Percentiles rank a stretch among this genome's conserved stretches.
These are phyloP conservation scores for Eimeria necatrix DNA, from an alignment of 169 alveolate genomes.

Conservation along the genomic window DNA sequence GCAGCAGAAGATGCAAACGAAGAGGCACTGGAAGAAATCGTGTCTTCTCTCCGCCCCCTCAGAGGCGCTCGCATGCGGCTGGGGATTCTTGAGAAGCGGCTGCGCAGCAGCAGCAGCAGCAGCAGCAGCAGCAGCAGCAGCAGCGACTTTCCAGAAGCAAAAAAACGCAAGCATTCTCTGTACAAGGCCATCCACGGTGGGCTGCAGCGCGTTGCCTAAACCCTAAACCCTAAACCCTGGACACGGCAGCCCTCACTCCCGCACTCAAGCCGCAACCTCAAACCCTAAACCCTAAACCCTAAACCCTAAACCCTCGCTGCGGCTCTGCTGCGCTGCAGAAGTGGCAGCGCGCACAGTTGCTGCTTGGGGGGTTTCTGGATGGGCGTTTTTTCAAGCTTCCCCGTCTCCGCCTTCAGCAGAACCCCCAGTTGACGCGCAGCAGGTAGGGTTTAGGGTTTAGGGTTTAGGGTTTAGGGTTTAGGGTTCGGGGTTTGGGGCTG, in stretches of 20 bases:
- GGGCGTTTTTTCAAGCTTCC: constrained; percentile 8
- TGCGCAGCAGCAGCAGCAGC: not conserved
- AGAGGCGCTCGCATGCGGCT: not conserved
- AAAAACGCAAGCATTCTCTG: not conserved
- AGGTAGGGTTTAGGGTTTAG: constrained; percentile 18
- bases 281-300: not conserved
- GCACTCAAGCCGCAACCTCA: too few species aligned
- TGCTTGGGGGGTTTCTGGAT: constrained; percentile 10
- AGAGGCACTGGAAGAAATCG: constrained; percentile 3
- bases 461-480: not conserved
- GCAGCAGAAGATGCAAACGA: not conserved
- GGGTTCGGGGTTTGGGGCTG: not conserved
- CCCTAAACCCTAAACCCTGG: too few species aligned
- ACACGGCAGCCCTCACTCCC: too few species aligned
- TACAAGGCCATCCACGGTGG: constrained; percentile 18
- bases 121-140: constrained; percentile 40
- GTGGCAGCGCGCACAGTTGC: constrained; percentile 7
- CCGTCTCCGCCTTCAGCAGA: constrained; percentile 36
- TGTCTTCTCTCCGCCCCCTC: not conserved
- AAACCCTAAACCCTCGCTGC: constrained; percentile 28
- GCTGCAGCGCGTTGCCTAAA: too few species aligned
- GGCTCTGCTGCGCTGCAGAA: constrained; percentile 36
- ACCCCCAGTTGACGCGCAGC: constrained; percentile 32
- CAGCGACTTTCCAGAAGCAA: not conserved
- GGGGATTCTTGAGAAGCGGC: not conserved